Evolutionary conservation across 345 rosid species (phyloP).

Genomic region (Hibiscus trionum): DNA sequence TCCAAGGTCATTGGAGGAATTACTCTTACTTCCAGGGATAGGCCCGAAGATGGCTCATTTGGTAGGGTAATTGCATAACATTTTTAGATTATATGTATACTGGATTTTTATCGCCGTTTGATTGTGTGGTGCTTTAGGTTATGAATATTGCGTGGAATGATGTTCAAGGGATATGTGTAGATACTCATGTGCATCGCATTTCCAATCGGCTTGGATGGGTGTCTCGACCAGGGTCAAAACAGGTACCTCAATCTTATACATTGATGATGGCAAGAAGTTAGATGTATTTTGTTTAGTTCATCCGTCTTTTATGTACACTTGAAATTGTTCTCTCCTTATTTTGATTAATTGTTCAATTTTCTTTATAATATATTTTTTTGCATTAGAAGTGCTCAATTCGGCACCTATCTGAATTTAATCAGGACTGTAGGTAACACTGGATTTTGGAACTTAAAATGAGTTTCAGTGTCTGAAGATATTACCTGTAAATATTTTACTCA

Average conservation of each 20-base stretch:
- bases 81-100: neutral
- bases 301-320: neutral
- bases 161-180: slow-evolving; percentile 92
- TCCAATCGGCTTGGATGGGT: slow-evolving; percentile 98
- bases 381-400: neutral
- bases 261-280: slow-evolving; percentile 1
- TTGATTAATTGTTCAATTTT: neutral
- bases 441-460: neutral
- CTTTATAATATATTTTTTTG: neutral
- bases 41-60: slow-evolving; percentile 80
- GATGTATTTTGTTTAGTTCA: neutral
- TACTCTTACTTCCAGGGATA: slow-evolving; percentile 85
- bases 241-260: slow-evolving; percentile 28
- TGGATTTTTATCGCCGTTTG: neutral
- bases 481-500: neutral
- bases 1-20: slow-evolving; percentile 76
- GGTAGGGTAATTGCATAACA: slow-evolving; percentile 19
- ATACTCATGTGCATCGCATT: slow-evolving; percentile 92
- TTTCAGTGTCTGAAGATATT: neutral
- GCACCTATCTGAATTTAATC: neutral
- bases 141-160: slow-evolving; percentile 85
- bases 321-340: neutral
- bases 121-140: slow-evolving; percentile 43
- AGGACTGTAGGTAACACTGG: neutral
- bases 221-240: slow-evolving; percentile 50